A percentile compares a stretch with the other conserved stretches of the same genome.
Evolutionary conservation across 192 early-diverging fungal genomes (phyloP).

Genomic region (Umbelopsis sp.): DNA sequence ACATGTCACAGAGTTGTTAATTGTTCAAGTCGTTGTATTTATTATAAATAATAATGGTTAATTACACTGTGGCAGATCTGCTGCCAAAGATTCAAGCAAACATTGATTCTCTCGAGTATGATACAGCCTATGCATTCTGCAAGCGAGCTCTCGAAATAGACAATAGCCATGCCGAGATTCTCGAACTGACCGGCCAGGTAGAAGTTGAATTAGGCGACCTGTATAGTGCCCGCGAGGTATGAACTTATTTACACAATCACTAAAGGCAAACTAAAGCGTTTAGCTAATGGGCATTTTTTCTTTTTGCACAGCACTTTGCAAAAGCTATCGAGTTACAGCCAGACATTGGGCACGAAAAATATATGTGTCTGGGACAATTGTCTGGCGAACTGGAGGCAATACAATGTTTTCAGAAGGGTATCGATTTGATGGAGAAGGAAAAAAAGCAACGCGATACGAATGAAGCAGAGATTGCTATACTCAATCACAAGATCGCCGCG

Average conservation of each 20-base stretch:
- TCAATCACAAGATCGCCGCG: constrained; percentile 72
- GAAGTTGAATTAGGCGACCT: constrained; percentile 77
- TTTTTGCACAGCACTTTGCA: constrained; percentile 53
- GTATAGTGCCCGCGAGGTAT: constrained; percentile 64
- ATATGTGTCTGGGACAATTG: constrained; percentile 88
- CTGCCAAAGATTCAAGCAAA: constrained; percentile 62
- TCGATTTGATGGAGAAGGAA: constrained; percentile 66
- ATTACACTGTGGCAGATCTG: constrained; percentile 63
- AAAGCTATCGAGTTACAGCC: constrained; percentile 72
- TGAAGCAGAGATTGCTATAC: constrained; percentile 45
- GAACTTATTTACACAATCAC: constrained; percentile 8
- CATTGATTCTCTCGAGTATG: constrained; percentile 79
- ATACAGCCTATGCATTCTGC: constrained; percentile 71
- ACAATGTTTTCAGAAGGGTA: constrained; percentile 70
- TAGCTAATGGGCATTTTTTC: not conserved
- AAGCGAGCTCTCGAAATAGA: constrained; percentile 67
- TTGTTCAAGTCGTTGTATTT: constrained; percentile 9
- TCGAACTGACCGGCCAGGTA: constrained; percentile 73
- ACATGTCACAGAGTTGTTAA: constrained; percentile 5
- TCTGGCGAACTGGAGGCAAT: constrained; percentile 68
- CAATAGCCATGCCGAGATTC: constrained; percentile 55
- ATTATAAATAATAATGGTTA: constrained; percentile 29
- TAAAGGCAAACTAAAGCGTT: constrained; percentile 2
- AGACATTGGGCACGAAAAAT: constrained; percentile 72
- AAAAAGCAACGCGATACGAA: constrained; percentile 40